These are phyloP conservation scores for Solanum tarapatanum DNA, from an alignment of 257 asterid species.

Conservation along the genomic window DNA sequence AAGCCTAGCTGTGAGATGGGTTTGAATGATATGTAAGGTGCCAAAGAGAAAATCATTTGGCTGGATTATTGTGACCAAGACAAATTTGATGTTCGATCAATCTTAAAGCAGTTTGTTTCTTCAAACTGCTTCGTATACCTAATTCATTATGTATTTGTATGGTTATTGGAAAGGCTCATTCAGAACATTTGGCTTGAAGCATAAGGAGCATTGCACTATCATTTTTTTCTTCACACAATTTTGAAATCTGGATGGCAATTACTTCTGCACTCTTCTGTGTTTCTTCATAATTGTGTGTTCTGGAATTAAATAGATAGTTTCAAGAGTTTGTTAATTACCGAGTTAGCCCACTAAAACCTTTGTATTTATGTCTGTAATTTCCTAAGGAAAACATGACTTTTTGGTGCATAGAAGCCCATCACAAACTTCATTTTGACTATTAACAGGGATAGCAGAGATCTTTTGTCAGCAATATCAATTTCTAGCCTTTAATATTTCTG, in stretches of 20 bases:
- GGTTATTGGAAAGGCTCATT: background rate
- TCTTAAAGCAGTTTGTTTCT: background rate
- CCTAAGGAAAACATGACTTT: background rate
- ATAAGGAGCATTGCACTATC: background rate
- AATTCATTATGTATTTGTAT: background rate
- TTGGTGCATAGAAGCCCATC: background rate
- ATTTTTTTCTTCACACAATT: background rate
- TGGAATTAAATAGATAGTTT: background rate
- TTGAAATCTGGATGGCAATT: background rate
- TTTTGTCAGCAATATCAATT: background rate
- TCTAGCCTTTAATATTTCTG: background rate
- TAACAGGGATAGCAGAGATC: background rate
- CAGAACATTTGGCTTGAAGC: background rate
- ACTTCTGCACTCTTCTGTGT: background rate
- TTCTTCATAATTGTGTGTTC: background rate
- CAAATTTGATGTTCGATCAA: background rate
- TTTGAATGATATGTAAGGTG: background rate
- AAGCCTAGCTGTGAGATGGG: background rate
- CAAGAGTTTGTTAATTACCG: background rate
- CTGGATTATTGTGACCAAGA: background rate
- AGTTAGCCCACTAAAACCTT: background rate
- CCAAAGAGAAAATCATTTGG: background rate
- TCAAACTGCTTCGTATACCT: background rate
- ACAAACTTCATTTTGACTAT: background rate
- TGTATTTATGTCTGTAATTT: background rate